These are phyloP conservation scores for Amanita phalloides DNA, from an alignment of 768 basidiomycete species.

Conservation along the genomic window DNA sequence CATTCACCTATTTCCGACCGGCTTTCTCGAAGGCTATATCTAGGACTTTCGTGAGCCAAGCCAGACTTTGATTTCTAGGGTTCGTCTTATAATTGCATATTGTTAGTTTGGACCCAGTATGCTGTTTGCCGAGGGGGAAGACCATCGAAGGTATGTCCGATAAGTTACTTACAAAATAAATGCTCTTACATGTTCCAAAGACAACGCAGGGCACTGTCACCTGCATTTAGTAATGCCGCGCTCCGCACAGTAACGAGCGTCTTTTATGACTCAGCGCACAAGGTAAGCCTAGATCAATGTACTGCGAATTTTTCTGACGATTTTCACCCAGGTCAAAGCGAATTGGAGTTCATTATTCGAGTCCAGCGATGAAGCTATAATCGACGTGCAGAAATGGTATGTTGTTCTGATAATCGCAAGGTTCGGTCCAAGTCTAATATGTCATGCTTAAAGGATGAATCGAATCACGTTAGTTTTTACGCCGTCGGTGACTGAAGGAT, in stretches of 20 bases:
- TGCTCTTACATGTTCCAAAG: slow-evolving; percentile 11
- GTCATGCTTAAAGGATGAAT: slow-evolving; percentile 27
- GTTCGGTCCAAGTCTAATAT: neutral
- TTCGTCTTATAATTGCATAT: neutral
- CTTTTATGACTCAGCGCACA: slow-evolving; percentile 41
- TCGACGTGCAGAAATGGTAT: slow-evolving; percentile 40
- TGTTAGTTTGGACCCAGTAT: slow-evolving; percentile 28
- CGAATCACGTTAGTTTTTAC: slow-evolving; percentile 24
- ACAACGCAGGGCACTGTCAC: slow-evolving; percentile 27
- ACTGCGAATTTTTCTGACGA: neutral
- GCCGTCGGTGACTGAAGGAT: neutral
- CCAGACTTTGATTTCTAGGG: neutral
- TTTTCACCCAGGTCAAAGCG: slow-evolving; percentile 20
- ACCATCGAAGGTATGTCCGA: slow-evolving; percentile 28
- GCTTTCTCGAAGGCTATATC: slow-evolving; percentile 22
- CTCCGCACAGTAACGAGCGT: slow-evolving; percentile 17
- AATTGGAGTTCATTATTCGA: slow-evolving; percentile 20
- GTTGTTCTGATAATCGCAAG: neutral
- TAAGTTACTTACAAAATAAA: neutral
- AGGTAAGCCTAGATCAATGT: slow-evolving; percentile 19
- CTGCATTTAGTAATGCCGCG: neutral
- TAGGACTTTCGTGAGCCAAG: slow-evolving; percentile 23
- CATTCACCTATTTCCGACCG: slow-evolving; percentile 34
- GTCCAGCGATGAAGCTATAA: slow-evolving; percentile 15
- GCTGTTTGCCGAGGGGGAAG: slow-evolving; percentile 32